Evolutionary conservation across 176 grass and related monocot genomes (phyloP), one percentile per base, ranked within the genome.

Genomic region (Zea mays): DNA sequence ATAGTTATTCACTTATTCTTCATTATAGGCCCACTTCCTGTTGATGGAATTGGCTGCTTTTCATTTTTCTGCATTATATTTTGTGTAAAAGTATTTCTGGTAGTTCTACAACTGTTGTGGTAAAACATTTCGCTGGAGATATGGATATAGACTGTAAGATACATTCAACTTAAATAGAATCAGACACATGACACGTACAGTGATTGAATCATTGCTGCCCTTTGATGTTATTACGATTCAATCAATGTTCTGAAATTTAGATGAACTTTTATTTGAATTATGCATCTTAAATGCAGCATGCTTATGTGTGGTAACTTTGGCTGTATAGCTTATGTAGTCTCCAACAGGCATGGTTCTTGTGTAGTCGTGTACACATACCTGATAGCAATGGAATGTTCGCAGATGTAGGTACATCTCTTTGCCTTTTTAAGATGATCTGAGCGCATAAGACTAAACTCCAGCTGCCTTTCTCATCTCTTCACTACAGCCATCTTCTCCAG

Each of bases 1-100:
- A 58, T 91, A 94, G 89, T 87, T 94, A 92, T 83, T 52, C 43
- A 94, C 87, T 87, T 94, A 92, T 83, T 52, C 43, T 73, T 82
- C 48, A 77, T 17, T 62, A 33, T 64, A 50, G n/a, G 0, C 43
- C 39, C 45, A 12, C 21, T 8, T 70, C 12, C 6, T 45, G 15
- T 79, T 49, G 16, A 14, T 42, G 62, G 43, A 77, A 80, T 58
- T 51, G 6, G 1, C 13, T 65, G 16, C 5, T 50, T 78, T 69
- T 0, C 20, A 21, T 62, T 61, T 33, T 12, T 39, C 10, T 63
- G 35, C 17, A 57, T 57, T 20, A 57, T 57, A 10, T 54, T 58
- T 60, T 82, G 12, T 17, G 19, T 74, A 71, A 74, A 60, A 61
- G 36, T 19, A 21, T 68, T 83, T 83, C 44, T 60, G 34, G 51